These are phyloP conservation scores for Microcyclospora pomicola DNA, from an alignment of 2,329 filamentous ascomycete species.

Conservation along the genomic window DNA sequence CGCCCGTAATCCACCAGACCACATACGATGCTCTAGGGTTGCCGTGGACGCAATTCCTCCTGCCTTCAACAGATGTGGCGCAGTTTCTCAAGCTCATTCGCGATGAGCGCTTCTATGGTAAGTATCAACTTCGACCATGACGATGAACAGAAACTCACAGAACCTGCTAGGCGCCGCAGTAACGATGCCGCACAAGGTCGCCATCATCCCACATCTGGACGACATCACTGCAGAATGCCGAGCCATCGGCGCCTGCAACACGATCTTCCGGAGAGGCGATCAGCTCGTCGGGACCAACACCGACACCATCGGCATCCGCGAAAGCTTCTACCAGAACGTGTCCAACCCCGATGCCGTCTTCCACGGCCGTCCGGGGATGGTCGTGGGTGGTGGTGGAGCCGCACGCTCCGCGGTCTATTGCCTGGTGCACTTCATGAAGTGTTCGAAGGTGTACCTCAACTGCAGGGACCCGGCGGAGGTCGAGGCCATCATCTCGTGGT, in stretches of 20 bases:
- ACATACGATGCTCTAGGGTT: conserved; percentile 38
- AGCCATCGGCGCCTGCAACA: conserved; percentile 68
- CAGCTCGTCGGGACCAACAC: conserved; percentile 60
- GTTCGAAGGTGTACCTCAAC: conserved; percentile 58
- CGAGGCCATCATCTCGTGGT: conserved; percentile 51
- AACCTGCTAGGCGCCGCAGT: conserved; percentile 30
- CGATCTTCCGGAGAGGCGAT: conserved; percentile 50
- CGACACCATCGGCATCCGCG: conserved; percentile 63
- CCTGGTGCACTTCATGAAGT: conserved; percentile 54
- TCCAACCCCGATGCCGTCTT: conserved; percentile 33
- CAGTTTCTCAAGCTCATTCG: conserved; percentile 36
- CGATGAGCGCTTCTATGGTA: conserved; percentile 49
- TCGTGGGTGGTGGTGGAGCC: conserved; percentile 66
- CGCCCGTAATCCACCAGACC: conserved; percentile 41
- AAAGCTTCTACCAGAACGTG: conserved; percentile 46
- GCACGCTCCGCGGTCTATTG: conserved; percentile 68
- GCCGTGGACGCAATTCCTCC: conserved; percentile 38
- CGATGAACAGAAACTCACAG: conserved; percentile 2
- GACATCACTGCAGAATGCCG: conserved; percentile 58
- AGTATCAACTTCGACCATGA: conserved; percentile 6
- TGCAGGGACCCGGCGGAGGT: conserved; percentile 60
- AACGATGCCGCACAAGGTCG: conserved; percentile 75
- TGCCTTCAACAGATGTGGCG: conserved; percentile 32
- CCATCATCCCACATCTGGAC: conserved; percentile 60
- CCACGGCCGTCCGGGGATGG: conserved; percentile 50